Evolutionary conservation across 2,329 filamentous ascomycete genomes (phyloP).

Genomic region (Penicillium sp.): DNA sequence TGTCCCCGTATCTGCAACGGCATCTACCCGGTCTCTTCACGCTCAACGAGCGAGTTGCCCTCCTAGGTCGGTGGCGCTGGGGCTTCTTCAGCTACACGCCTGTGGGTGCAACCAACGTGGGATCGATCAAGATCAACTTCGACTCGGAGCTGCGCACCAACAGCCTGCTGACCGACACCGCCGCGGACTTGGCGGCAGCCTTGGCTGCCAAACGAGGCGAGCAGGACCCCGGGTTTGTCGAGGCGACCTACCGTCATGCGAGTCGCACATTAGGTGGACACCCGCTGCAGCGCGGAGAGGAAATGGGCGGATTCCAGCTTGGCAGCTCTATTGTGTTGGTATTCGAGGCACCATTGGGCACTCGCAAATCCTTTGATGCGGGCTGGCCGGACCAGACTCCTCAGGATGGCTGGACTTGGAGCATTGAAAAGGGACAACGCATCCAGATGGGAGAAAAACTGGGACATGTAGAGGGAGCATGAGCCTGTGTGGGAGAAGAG

Average conservation of each 20-base stretch:
- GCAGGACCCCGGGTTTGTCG: constrained; percentile 82
- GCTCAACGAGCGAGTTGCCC: constrained; percentile 89
- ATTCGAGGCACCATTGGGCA: constrained; percentile 81
- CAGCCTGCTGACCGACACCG: constrained; percentile 85
- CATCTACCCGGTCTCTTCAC: constrained; percentile 93
- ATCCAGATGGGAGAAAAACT: constrained; percentile 87
- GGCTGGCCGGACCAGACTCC: constrained; percentile 55
- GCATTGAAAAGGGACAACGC: constrained; percentile 78
- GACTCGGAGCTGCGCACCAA: constrained; percentile 92
- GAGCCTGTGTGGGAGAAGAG: neutral
- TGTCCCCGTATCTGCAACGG: constrained; percentile 90
- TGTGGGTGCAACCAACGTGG: constrained; percentile 95
- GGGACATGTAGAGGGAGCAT: constrained; percentile 59
- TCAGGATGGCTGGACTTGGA: constrained; percentile 77
- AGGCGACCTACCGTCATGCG: constrained; percentile 81
- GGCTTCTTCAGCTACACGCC: constrained; percentile 97
- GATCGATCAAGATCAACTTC: constrained; percentile 95
- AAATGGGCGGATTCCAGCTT: constrained; percentile 97
- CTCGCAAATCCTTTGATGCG: constrained; percentile 56
- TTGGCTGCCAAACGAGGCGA: constrained; percentile 73
- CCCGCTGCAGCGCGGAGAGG: constrained; percentile 79
- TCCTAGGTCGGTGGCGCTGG: constrained; percentile 91
- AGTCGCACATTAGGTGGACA: constrained; percentile 77
- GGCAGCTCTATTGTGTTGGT: constrained; percentile 94
- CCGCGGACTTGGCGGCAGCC: constrained; percentile 80